Evolutionary conservation across 495 filamentous ascomycete genomes (phyloP).

Genomic region (Penicillium subrubescens): DNA sequence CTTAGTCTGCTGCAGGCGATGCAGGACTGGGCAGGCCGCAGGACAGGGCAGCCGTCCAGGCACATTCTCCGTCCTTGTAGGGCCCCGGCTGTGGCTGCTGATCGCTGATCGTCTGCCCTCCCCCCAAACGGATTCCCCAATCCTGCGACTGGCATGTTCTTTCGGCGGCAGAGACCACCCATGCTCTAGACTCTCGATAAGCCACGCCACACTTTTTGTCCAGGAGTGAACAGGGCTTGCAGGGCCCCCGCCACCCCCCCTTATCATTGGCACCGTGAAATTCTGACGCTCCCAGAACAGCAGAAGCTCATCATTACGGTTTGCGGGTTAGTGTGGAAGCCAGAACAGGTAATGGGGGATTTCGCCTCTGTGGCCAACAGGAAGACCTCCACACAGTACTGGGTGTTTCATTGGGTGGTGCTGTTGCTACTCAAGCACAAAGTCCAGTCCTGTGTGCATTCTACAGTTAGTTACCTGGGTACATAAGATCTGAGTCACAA

Average conservation of each 20-base stretch:
- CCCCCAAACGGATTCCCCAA: constrained; percentile 12
- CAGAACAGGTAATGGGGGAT: neutral
- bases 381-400: neutral
- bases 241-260: constrained; percentile 4
- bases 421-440: neutral
- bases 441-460: neutral
- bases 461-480: constrained; percentile 18
- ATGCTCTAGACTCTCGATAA: constrained; percentile 4
- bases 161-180: constrained; percentile 1
- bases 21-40: neutral
- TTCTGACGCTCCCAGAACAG: constrained; percentile 21
- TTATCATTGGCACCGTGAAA: constrained; percentile 24
- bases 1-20: constrained; percentile 6
- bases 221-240: constrained; percentile 7
- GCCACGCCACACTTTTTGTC: constrained; percentile 16
- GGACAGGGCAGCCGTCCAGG: constrained; percentile 9
- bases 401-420: neutral
- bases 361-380: neutral
- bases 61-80: constrained; percentile 19
- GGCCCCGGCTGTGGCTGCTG: constrained; percentile 26
- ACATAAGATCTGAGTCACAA: constrained; percentile 18
- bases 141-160: constrained; percentile 10
- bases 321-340: constrained; percentile 21
- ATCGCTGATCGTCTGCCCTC: constrained; percentile 16
- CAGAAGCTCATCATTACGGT: constrained; percentile 16